These are phyloP conservation scores for Ophiostoma tasmaniense DNA, from an alignment of 2,329 filamentous ascomycete genomes.

Conservation along the genomic window DNA sequence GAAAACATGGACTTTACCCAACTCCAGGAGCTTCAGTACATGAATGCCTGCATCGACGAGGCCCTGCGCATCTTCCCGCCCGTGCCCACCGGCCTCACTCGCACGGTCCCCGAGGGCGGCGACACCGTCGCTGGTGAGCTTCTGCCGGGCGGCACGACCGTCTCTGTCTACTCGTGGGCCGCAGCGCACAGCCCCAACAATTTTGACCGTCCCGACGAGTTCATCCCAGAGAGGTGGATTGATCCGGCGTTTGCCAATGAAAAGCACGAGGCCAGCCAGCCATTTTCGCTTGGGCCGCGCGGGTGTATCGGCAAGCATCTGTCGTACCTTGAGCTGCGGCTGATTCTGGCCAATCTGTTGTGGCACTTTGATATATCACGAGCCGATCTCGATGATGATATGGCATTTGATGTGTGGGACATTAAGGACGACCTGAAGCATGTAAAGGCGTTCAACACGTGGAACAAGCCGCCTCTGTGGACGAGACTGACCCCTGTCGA, in stretches of 20 bases:
- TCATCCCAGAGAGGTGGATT: conserved; percentile 30
- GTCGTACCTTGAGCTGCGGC: not conserved
- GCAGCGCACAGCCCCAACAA: conserved; percentile 17
- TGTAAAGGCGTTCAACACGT: conserved; percentile 31
- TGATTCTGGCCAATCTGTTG: not conserved
- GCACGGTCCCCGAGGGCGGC: conserved; percentile 21
- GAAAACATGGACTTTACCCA: conserved; percentile 22
- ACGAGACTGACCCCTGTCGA: conserved; percentile 23
- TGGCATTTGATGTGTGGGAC: not conserved
- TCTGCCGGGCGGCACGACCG: conserved; percentile 23
- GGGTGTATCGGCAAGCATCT: not conserved
- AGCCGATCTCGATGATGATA: not conserved
- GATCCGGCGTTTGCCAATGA: conserved; percentile 34
- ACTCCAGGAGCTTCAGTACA: conserved; percentile 23
- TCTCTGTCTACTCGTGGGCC: conserved; percentile 27
- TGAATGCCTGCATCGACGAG: conserved; percentile 28
- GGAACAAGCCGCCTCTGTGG: conserved; percentile 31
- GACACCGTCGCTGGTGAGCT: conserved; percentile 21
- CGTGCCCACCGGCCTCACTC: conserved; percentile 18
- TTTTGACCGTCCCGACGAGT: conserved; percentile 21
- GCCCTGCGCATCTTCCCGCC: conserved; percentile 24
- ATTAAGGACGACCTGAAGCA: conserved; percentile 27
- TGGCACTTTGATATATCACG: not conserved
- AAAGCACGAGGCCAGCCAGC: conserved; percentile 21
- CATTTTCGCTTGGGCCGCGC: not conserved